Conservation (phyloP, 2,329 filamentous ascomycete genomes). For the Cladophialophora bantiana region DNA sequence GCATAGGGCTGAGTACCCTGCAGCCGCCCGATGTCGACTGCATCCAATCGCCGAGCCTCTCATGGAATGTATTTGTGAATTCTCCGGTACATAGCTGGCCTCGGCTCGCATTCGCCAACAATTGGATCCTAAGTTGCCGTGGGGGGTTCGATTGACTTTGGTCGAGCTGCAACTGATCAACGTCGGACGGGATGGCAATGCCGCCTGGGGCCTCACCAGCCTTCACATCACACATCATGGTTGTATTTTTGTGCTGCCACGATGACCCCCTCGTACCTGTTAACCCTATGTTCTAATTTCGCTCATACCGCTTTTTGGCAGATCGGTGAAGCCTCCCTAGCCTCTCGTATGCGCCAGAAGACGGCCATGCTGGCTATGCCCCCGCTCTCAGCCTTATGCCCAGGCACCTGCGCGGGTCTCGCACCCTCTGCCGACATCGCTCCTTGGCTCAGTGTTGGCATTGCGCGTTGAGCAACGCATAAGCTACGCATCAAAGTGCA, state of each 20-base stretch:
- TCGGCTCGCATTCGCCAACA: neutral
- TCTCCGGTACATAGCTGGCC: neutral
- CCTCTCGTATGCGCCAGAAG: neutral
- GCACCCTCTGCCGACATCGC: slow-evolving; percentile 1
- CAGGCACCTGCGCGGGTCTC: slow-evolving; percentile 6
- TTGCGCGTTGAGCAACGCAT: neutral
- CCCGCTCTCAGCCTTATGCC: slow-evolving; percentile 8
- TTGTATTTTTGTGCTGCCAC: slow-evolving; percentile 18
- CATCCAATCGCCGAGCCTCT: neutral
- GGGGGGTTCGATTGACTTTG: neutral
- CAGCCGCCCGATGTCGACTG: slow-evolving; percentile 3
- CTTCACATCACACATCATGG: neutral
- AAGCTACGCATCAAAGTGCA: neutral
- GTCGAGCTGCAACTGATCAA: slow-evolving; percentile 2
- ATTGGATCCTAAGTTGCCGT: neutral
- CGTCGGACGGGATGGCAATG: slow-evolving; percentile 1
- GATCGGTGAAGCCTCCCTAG: neutral
- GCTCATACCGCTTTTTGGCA: slow-evolving; percentile 1
- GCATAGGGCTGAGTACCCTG: slow-evolving; percentile 8
- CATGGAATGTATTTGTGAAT: neutral
- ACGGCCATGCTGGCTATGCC: neutral
- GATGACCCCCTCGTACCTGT: slow-evolving; percentile 7
- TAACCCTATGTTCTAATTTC: slow-evolving; percentile 3
- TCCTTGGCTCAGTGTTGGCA: slow-evolving; percentile 12
- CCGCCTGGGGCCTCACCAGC: neutral